phyloP scores from a whole-genome alignment of 495 filamentous ascomycete genomes.

The Daldinia loculata region DNA sequence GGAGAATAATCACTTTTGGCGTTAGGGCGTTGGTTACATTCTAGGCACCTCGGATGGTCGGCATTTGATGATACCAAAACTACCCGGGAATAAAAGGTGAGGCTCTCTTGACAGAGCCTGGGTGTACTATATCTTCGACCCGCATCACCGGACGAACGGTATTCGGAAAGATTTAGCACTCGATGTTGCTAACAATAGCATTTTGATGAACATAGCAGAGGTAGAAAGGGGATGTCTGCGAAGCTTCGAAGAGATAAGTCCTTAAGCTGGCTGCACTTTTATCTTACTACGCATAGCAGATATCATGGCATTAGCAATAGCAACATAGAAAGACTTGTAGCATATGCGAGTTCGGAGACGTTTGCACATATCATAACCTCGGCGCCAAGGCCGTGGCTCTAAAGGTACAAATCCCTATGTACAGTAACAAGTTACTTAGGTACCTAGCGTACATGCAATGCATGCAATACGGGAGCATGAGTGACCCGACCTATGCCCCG shows the following conservation, averaged over 20 bases:
- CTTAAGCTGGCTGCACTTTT: not conserved
- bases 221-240: not conserved
- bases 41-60: constrained; percentile 21
- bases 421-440: not conserved
- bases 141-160: constrained; percentile 8
- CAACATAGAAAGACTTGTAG: not conserved
- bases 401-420: not conserved
- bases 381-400: not conserved
- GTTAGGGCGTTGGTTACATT: constrained; percentile 41
- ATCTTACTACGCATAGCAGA: not conserved
- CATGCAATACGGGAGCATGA: too few species aligned
- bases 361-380: constrained; percentile 1
- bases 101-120: constrained; percentile 25
- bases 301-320: not conserved
- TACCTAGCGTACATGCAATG: too few species aligned
- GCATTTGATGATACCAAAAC: constrained; percentile 38
- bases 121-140: constrained; percentile 36
- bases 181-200: constrained; percentile 6
- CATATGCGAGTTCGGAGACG: constrained; percentile 24
- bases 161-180: constrained; percentile 12
- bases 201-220: constrained; percentile 6
- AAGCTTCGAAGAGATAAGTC: not conserved
- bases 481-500: too few species aligned
- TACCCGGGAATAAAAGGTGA: constrained; percentile 12
- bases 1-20: constrained; percentile 29